Percentiles rank a stretch among this genome's conserved stretches.
These are phyloP conservation scores for Ogataea populi-albae DNA, from an alignment of 805 yeast genomes.

Conservation along the genomic window DNA sequence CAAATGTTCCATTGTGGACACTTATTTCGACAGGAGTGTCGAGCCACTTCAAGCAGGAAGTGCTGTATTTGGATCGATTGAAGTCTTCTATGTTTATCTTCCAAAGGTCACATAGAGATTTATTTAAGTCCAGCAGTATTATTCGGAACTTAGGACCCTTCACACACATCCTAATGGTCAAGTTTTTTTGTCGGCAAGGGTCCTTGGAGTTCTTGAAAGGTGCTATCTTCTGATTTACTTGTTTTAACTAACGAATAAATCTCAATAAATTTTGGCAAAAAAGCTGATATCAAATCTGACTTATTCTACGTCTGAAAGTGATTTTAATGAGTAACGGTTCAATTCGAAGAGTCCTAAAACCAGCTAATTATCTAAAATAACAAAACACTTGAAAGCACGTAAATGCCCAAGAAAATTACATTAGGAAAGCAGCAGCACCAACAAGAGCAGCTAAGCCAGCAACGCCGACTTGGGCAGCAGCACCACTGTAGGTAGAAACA, in stretches of 20 bases:
- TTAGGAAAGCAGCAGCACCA: conserved; percentile 26
- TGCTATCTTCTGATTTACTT: no score
- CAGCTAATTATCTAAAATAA: no score
- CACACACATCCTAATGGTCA: no score
- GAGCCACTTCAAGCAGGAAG: conserved; percentile 14
- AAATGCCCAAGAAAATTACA: conserved; percentile 12
- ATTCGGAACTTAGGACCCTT: conserved; percentile 13
- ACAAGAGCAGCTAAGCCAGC: conserved; percentile 25
- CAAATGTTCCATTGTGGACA: conserved; percentile 22
- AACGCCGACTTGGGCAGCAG: conserved; percentile 24
- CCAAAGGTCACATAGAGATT: conserved; percentile 22
- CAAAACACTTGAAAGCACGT: no score
- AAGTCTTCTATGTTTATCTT: conserved; percentile 13
- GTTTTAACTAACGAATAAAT: no score
- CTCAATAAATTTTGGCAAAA: no score
- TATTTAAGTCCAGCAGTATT: conserved; percentile 23
- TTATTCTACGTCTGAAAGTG: no score
- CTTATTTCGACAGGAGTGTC: conserved; percentile 18
- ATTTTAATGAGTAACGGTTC: no score
- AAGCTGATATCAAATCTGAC: no score
- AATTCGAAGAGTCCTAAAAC: no score
- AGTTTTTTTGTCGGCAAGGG: no score
- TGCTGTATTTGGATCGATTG: conserved; percentile 5
- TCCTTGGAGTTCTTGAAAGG: no score
- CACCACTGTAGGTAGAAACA: conserved; percentile 16